A percentile compares a stretch with the other conserved stretches of the same genome.
Evolutionary conservation across 106 monocot species (phyloP).

Genomic region (Dendrobium catenatum): DNA sequence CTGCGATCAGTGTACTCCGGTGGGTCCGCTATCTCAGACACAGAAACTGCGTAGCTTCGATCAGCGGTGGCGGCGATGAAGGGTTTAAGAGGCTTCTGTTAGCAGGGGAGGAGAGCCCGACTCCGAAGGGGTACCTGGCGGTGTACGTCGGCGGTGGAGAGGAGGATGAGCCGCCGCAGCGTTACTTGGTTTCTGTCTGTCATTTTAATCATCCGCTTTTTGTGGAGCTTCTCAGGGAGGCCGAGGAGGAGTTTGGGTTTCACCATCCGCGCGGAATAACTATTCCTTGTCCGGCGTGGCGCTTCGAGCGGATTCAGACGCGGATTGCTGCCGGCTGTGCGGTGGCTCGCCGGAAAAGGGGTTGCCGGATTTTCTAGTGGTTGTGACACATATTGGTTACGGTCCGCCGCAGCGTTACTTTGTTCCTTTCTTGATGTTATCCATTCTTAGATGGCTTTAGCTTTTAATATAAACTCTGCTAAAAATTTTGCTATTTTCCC

Average conservation of each 20-base stretch:
- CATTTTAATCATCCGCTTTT: constrained; percentile 16
- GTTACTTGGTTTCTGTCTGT: constrained; percentile 10
- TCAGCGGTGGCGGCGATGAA: not conserved
- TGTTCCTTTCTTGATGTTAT: too few species aligned
- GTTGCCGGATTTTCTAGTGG: not conserved
- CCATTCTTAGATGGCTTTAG: too few species aligned
- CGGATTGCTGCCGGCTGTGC: not conserved
- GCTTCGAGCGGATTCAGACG: constrained; percentile 5
- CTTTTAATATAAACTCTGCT: too few species aligned
- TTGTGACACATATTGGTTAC: not conserved
- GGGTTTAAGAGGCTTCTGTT: not conserved
- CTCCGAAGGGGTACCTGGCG: not conserved
- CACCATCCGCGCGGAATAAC: constrained; percentile 8
- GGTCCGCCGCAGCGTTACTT: too few species aligned
- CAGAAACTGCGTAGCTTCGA: too few species aligned
- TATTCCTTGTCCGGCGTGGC: constrained; percentile 8
- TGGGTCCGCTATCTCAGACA: not conserved
- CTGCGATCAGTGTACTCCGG: too few species aligned
- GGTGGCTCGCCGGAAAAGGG: not conserved
- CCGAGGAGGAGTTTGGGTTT: constrained; percentile 18
- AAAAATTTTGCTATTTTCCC: too few species aligned
- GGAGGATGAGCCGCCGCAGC: constrained; percentile 4
- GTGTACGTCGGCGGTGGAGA: not conserved
- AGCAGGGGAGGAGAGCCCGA: not conserved
- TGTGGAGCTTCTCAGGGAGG: constrained; percentile 12